Evolutionary conservation across 2,329 filamentous ascomycete genomes (phyloP), one percentile per base, ranked within the genome.

Genomic region (Dactylellina haptotyla): DNA sequence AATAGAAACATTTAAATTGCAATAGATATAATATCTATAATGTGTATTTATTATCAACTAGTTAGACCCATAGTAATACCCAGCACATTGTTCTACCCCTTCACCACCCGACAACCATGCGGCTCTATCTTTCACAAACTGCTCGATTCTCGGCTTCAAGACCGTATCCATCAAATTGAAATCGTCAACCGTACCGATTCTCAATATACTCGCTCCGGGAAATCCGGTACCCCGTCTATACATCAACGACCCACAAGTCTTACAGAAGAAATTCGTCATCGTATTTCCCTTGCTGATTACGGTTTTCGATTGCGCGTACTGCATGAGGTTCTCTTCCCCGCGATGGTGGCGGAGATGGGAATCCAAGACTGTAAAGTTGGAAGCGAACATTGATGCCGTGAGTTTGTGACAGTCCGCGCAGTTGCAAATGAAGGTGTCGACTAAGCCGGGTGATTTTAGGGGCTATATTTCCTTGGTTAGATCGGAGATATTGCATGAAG

Each of bases 231-330:
- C 80, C 6, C 83, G 79, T 0, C 87, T 83, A 76, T 88, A 89
- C 86, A 89, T 85, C 3, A 89, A 82, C 0, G 84, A 84, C 0
- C 88, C 87, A 77, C 88, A 90, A 0, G 81, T 84, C 0, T 77
- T 80, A 75, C 88, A 90, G 79, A 89, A 90, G 77, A 83, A 81
- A 76, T 89, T 89, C 5, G 84, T 85, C 87, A 89, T 90, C 4
- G 54, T 79, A 61, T 83, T 82, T 1, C 82, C 82, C 0, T 82
- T 81, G 0, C 75, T 81, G 41, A 86, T 50, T 26, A 50, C 26
- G 8, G 86, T 87, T n/a, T 80, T 77, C 1, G 76, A 76, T 75
- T 87, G 84, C 2, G 77, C 75, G 66, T 80, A 88, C 0, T 77
- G 75, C 16, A 78, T 85, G 10, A 88, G 81, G 26, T 83, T 84